A percentile compares a stretch with the other conserved stretches of the same genome.
Conservation (phyloP, 257 asterid species). For the Primulina tabacum region DNA sequence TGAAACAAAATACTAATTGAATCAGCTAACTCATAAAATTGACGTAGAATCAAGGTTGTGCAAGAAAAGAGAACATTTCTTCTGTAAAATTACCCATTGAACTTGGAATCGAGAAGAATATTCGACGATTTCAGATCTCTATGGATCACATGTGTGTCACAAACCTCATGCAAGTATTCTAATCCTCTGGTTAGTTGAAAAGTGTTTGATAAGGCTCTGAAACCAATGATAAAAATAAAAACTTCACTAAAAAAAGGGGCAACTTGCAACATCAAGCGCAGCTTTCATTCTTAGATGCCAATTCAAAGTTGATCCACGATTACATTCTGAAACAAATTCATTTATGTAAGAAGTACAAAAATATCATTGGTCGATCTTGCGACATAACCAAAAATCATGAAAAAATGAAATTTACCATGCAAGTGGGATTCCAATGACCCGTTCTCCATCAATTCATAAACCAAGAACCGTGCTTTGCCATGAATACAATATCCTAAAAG, state of each 20-base stretch:
- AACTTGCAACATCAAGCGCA: slow-evolving; percentile 95
- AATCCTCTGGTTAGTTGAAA: slow-evolving; percentile 58
- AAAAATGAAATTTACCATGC: slow-evolving; percentile 54
- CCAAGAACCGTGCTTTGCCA: slow-evolving; percentile 62
- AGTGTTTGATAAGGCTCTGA: neutral
- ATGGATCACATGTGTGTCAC: slow-evolving; percentile 83
- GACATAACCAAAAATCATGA: neutral
- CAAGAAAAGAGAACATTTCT: neutral
- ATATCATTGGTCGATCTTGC: neutral
- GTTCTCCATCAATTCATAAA: slow-evolving; percentile 87
- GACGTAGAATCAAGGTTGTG: neutral
- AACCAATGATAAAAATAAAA: neutral
- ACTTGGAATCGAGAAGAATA: slow-evolving; percentile 76
- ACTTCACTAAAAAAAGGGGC: slow-evolving; percentile 4
- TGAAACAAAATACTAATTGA: slow-evolving; percentile 24
- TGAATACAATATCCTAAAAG: slow-evolving; percentile 81
- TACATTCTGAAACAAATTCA: slow-evolving; percentile 44
- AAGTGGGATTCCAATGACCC: slow-evolving; percentile 74
- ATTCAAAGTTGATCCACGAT: slow-evolving; percentile 59
- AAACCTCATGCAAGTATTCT: slow-evolving; percentile 83
- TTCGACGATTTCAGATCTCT: slow-evolving; percentile 88
- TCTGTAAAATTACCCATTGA: slow-evolving; percentile 58
- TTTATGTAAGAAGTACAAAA: neutral
- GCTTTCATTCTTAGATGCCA: slow-evolving; percentile 94
- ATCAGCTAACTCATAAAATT: slow-evolving; percentile 9